Conservation (phyloP, 108 stramenopile species). For the Nannochloropsis oceanica region DNA sequence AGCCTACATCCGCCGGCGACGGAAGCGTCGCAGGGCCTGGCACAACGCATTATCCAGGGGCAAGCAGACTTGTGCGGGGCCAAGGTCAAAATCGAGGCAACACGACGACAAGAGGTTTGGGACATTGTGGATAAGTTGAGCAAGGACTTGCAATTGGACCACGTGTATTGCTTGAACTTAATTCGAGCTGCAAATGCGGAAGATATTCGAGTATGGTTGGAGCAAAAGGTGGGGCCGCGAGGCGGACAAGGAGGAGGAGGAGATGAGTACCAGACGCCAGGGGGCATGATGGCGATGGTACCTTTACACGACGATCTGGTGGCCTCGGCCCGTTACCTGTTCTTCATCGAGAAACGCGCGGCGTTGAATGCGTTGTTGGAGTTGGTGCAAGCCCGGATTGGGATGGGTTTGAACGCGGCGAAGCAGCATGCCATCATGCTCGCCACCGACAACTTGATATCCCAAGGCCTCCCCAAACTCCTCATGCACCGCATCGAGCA, state of each 20-base stretch:
- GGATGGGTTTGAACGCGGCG: neutral
- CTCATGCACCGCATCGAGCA: neutral
- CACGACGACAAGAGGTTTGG: neutral
- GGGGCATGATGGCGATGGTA: neutral
- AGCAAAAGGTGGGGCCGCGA: neutral
- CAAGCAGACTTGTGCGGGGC: neutral
- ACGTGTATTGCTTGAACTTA: neutral
- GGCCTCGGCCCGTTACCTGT: neutral
- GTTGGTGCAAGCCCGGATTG: neutral
- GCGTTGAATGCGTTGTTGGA: neutral
- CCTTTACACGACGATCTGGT: neutral
- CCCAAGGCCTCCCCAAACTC: neutral
- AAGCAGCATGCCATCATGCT: neutral
- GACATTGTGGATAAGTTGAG: neutral
- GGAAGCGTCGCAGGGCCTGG: neutral
- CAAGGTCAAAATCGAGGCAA: neutral
- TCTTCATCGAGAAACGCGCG: neutral
- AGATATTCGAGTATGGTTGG: neutral
- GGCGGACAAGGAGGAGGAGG: neutral
- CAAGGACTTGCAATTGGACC: neutral
- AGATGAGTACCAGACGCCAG: neutral
- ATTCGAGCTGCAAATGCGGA: neutral
- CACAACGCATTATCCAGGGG: neutral
- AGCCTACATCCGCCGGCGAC: neutral
- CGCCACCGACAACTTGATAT: neutral